These are phyloP conservation scores for Hyphopichia pseudoburtonii DNA, from an alignment of 1,139 yeast species.

Conservation along the genomic window DNA sequence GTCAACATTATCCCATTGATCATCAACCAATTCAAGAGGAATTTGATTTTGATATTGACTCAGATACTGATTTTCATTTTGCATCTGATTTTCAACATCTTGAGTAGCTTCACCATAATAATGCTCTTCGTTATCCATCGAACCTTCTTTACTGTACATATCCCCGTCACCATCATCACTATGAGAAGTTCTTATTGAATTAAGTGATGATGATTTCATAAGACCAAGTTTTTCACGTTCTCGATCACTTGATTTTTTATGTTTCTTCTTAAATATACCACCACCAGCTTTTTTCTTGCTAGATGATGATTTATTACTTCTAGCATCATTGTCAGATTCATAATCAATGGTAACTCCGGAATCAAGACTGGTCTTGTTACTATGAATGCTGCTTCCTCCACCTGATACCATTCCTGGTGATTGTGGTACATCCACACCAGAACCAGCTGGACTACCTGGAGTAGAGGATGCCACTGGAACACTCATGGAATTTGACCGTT, in stretches of 20 bases:
- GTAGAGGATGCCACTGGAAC: conserved; percentile 5
- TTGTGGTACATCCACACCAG: conserved; percentile 2
- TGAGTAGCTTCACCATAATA: neutral
- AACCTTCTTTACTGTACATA: neutral
- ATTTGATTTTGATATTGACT: neutral
- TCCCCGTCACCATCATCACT: neutral
- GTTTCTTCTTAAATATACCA: conserved; percentile 28
- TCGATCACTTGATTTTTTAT: conserved; percentile 6
- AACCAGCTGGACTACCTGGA: conserved; percentile 1
- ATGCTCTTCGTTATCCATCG: neutral
- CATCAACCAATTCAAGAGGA: neutral
- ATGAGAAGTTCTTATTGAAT: neutral
- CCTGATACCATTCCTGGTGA: neutral
- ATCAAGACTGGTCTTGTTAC: conserved; percentile 10
- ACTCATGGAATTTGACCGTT: conserved; percentile 22
- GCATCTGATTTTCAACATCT: neutral
- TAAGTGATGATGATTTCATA: conserved; percentile 1
- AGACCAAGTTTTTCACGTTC: neutral
- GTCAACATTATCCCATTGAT: neutral
- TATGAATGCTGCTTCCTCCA: too few species aligned
- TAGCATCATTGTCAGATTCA: conserved; percentile 28
- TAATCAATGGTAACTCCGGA: conserved; percentile 29
- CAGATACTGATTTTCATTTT: neutral
- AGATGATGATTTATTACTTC: conserved; percentile 6
- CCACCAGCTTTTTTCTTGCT: conserved; percentile 16